These are phyloP conservation scores for Didymella segeticola DNA, from an alignment of 2,329 filamentous ascomycete genomes.

Conservation along the genomic window DNA sequence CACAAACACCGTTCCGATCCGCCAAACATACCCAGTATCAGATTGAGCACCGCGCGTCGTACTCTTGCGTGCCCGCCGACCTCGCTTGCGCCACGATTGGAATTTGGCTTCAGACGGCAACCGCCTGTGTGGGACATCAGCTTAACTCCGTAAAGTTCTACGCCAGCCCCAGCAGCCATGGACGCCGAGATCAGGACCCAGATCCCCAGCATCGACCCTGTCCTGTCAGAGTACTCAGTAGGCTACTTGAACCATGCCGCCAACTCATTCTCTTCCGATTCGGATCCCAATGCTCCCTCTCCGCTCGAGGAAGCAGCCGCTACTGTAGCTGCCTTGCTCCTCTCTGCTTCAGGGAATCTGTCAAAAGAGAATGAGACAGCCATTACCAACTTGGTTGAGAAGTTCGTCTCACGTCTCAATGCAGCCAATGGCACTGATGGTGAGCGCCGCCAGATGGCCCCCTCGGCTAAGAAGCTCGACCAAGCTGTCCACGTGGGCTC, in stretches of 20 bases:
- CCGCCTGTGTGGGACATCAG: constrained; percentile 27
- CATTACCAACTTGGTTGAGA: constrained; percentile 83
- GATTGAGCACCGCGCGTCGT: constrained; percentile 21
- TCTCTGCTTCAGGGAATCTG: constrained; percentile 90
- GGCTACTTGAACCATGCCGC: constrained; percentile 95
- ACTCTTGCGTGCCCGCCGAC: constrained; percentile 22
- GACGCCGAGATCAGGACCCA: constrained; percentile 85
- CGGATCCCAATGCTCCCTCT: constrained; percentile 71
- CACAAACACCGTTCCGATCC: constrained; percentile 28
- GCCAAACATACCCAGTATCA: constrained; percentile 21
- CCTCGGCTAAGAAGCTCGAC: constrained; percentile 83
- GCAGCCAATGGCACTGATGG: constrained; percentile 72
- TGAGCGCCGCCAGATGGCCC: constrained; percentile 72
- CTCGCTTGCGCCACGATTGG: constrained; percentile 28
- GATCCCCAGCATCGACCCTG: constrained; percentile 84
- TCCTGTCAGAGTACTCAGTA: constrained; percentile 90
- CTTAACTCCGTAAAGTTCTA: constrained; percentile 19
- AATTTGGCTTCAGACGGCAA: constrained; percentile 20
- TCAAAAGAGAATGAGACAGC: constrained; percentile 74
- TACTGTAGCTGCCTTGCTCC: constrained; percentile 83
- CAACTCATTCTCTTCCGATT: constrained; percentile 77
- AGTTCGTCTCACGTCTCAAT: constrained; percentile 85
- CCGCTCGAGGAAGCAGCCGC: constrained; percentile 85
- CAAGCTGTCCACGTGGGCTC: constrained; percentile 94
- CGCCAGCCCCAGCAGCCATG: constrained; percentile 62